These are phyloP conservation scores for Pilatotrama ljubarskyi DNA, from an alignment of 768 basidiomycete species.

Conservation along the genomic window DNA sequence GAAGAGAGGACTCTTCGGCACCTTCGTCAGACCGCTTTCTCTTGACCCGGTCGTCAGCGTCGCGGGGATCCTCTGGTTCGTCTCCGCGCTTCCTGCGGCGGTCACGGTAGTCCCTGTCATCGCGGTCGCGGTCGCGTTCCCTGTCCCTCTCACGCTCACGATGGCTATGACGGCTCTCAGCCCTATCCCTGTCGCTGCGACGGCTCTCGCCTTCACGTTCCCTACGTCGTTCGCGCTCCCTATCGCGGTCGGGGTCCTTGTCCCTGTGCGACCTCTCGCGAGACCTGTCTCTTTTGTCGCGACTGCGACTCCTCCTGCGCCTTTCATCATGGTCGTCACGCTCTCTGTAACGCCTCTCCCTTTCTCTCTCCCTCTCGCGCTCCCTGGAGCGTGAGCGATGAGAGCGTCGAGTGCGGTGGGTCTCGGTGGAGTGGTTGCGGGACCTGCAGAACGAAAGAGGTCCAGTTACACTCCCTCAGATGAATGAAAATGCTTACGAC, in stretches of 20 bases:
- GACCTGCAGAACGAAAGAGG: slow-evolving; percentile 38
- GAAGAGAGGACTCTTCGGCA: slow-evolving; percentile 44
- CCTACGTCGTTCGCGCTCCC: slow-evolving; percentile 36
- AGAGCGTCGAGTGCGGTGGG: slow-evolving; percentile 68
- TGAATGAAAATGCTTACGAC: slow-evolving; percentile 30
- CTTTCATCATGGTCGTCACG: slow-evolving; percentile 53
- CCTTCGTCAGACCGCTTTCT: slow-evolving; percentile 63
- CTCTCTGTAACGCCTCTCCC: slow-evolving; percentile 53
- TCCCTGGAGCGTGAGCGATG: slow-evolving; percentile 74
- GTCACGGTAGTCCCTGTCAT: slow-evolving; percentile 49
- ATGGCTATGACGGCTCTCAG: slow-evolving; percentile 56
- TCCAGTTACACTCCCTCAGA: neutral
- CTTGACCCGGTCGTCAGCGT: slow-evolving; percentile 57
- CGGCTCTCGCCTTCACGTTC: slow-evolving; percentile 48
- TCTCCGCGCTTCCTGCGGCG: slow-evolving; percentile 71
- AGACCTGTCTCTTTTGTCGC: slow-evolving; percentile 40
- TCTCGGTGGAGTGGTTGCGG: slow-evolving; percentile 77
- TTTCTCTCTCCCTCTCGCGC: slow-evolving; percentile 41
- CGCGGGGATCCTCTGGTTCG: slow-evolving; percentile 48
- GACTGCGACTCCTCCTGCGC: slow-evolving; percentile 65
- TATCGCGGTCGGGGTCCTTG: slow-evolving; percentile 44
- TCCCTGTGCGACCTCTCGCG: slow-evolving; percentile 44
- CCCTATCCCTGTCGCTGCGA: slow-evolving; percentile 47
- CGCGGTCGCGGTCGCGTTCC: slow-evolving; percentile 34
- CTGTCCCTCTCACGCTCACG: slow-evolving; percentile 49